Percentiles rank a stretch among this genome's conserved stretches.
These are phyloP conservation scores for Backusella australiensis DNA, from an alignment of 192 early-diverging fungal species.

Conservation along the genomic window DNA sequence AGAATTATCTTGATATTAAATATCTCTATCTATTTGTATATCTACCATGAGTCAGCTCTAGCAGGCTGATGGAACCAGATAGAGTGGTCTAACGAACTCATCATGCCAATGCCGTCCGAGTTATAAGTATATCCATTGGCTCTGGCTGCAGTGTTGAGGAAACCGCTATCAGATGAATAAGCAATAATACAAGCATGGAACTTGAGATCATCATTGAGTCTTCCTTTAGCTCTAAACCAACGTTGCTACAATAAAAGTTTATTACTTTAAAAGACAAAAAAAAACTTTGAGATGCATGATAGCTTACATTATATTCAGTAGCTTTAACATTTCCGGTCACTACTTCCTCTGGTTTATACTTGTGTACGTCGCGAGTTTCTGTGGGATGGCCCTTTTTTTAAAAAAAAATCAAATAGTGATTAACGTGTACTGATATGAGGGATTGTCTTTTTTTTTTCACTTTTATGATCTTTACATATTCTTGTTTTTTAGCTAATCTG, in stretches of 20 bases:
- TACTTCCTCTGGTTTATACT: conserved; percentile 7
- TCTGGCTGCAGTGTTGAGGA: conserved; percentile 43
- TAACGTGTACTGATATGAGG: neutral
- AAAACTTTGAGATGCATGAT: neutral
- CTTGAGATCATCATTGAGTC: conserved; percentile 48
- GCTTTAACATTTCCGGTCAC: neutral
- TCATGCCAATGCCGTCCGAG: conserved; percentile 41
- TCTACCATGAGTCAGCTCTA: conserved; percentile 80
- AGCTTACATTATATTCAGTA: neutral
- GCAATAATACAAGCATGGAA: conserved; percentile 58
- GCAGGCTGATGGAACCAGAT: conserved; percentile 89
- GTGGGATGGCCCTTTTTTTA: conserved; percentile 10
- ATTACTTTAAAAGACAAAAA: neutral
- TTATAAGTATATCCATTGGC: conserved; percentile 11
- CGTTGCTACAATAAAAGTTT: conserved; percentile 20
- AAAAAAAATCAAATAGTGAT: neutral
- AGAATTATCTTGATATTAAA: neutral
- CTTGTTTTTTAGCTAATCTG: conserved; percentile 11
- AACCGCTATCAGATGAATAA: conserved; percentile 54
- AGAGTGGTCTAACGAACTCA: conserved; percentile 67
- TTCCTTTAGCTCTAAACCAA: conserved; percentile 66
- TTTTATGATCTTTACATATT: conserved; percentile 5
- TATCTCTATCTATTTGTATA: conserved; percentile 13
- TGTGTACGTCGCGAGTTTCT: conserved; percentile 14
- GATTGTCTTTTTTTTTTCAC: neutral